Evolutionary conservation across 768 basidiomycete genomes (phyloP).

Genomic region (Leucosporidium yakuticum): DNA sequence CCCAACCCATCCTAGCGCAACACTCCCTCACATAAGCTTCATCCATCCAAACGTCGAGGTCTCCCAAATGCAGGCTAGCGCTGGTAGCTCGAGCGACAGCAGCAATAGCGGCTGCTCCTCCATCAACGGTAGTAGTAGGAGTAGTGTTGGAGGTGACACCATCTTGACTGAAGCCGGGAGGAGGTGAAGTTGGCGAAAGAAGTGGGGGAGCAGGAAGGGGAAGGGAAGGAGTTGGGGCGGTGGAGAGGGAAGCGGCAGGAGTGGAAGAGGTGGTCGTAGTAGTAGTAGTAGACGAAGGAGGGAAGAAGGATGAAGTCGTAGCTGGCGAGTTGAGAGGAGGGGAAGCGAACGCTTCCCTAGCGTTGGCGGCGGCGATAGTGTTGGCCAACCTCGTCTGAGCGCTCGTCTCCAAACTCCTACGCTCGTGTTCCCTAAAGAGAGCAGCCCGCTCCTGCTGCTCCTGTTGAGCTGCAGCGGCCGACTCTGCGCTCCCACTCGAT

Average conservation of each 20-base stretch:
- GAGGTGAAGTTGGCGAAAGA: conserved; percentile 10
- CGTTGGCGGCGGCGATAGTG: background rate
- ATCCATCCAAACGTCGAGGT: conserved; percentile 95
- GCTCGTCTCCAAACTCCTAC: conserved; percentile 18
- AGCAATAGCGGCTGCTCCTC: conserved; percentile 9
- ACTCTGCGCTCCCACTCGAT: conserved; percentile 7
- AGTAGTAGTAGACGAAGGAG: background rate
- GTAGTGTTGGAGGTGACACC: background rate
- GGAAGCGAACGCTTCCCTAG: conserved; percentile 5
- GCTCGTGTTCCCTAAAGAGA: conserved; percentile 30
- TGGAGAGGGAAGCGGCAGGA: background rate
- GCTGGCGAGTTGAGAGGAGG: conserved; percentile 7
- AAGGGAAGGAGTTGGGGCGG: conserved; percentile 4
- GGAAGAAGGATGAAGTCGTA: background rate
- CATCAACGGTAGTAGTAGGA: background rate
- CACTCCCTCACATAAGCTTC: conserved; percentile 89
- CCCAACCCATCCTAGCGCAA: conserved; percentile 80
- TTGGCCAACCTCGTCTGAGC: conserved; percentile 19
- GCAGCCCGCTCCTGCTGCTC: conserved; percentile 23
- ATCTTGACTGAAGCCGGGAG: background rate
- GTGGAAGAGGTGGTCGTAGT: background rate
- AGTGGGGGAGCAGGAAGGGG: conserved; percentile 9
- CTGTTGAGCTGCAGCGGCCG: conserved; percentile 9
- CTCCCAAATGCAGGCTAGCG: conserved; percentile 52
- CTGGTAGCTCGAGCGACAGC: conserved; percentile 6